A percentile compares a stretch with the other conserved stretches of the same genome.
Conservation (phyloP, 2,329 filamentous ascomycete species). For the Emydomyces testavorans region DNA sequence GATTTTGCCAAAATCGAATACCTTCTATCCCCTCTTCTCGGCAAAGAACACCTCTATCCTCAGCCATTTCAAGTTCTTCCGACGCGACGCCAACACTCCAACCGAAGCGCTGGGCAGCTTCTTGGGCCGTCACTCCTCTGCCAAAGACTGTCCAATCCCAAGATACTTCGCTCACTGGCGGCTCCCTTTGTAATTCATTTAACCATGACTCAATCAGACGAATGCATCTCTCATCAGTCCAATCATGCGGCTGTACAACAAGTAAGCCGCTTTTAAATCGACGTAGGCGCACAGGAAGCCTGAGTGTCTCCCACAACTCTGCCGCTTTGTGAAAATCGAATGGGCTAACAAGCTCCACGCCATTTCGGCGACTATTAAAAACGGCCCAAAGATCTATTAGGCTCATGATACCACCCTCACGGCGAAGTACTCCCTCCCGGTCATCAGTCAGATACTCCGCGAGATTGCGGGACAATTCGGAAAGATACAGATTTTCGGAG, state of each 20-base stretch:
- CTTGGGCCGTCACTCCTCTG: constrained; percentile 76
- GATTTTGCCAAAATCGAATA: constrained; percentile 85
- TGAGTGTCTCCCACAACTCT: constrained; percentile 73
- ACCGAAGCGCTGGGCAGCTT: constrained; percentile 77
- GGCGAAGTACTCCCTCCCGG: constrained; percentile 60
- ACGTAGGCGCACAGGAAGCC: constrained; percentile 72
- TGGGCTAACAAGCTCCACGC: constrained; percentile 87
- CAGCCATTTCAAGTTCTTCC: constrained; percentile 94
- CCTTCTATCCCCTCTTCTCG: constrained; percentile 88
- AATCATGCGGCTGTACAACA: constrained; percentile 78
- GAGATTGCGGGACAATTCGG: constrained; percentile 70
- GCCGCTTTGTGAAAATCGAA: constrained; percentile 85
- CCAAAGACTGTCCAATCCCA: constrained; percentile 75
- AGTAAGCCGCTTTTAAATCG: constrained; percentile 89
- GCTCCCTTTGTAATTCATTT: constrained; percentile 55
- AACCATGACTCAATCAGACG: constrained; percentile 66
- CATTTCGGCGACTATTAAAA: constrained; percentile 85
- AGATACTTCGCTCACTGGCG: constrained; percentile 50
- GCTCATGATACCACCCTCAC: constrained; percentile 76
- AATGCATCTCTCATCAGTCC: constrained; percentile 84
- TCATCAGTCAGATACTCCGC: constrained; percentile 87
- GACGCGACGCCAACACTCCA: constrained; percentile 96
- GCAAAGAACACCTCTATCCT: constrained; percentile 76
- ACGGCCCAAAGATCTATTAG: constrained; percentile 87
- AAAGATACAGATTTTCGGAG: constrained; percentile 75